phyloP scores from a whole-genome alignment of 306 rosid species.

The Trifolium dubium region DNA sequence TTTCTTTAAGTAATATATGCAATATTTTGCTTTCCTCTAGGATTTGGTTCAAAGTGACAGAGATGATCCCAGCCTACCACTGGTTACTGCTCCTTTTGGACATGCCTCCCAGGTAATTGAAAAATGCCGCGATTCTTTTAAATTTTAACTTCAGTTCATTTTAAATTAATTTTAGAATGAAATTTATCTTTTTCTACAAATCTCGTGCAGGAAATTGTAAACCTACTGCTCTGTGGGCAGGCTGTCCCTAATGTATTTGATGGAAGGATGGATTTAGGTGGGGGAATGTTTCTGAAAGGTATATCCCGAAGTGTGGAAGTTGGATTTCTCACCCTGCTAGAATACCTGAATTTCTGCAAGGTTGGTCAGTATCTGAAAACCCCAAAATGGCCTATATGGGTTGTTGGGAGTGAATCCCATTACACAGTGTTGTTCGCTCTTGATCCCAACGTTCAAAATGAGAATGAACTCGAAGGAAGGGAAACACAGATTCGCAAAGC shows the following conservation, averaged over 20 bases:
- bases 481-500: constrained; percentile 90
- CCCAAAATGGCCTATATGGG: constrained; percentile 99
- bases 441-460: constrained; percentile 78
- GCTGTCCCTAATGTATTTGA: constrained; percentile 95
- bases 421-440: constrained; percentile 91
- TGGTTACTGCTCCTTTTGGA: constrained; percentile 99
- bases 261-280: constrained; percentile 93
- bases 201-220: constrained; percentile 84
- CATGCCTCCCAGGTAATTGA: constrained; percentile 94
- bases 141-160: constrained; percentile 13
- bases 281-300: constrained; percentile 92
- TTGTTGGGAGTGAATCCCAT: constrained; percentile 93
- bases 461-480: constrained; percentile 93
- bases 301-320: constrained; percentile 81
- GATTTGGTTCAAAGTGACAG: constrained; percentile 89
- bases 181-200: constrained; percentile 27
- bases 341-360: constrained; percentile 90
- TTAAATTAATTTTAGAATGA: constrained; percentile 28
- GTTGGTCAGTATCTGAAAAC: constrained; percentile 83
- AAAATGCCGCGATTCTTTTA: constrained; percentile 25
- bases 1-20: constrained; percentile 30
- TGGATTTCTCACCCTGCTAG: constrained; percentile 88
- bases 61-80: constrained; percentile 95
- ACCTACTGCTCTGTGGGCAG: constrained; percentile 84
- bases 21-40: constrained; percentile 48